phyloP scores from a whole-genome alignment of 805 yeast species.

The Saccharomycopsis synnaedendra region DNA sequence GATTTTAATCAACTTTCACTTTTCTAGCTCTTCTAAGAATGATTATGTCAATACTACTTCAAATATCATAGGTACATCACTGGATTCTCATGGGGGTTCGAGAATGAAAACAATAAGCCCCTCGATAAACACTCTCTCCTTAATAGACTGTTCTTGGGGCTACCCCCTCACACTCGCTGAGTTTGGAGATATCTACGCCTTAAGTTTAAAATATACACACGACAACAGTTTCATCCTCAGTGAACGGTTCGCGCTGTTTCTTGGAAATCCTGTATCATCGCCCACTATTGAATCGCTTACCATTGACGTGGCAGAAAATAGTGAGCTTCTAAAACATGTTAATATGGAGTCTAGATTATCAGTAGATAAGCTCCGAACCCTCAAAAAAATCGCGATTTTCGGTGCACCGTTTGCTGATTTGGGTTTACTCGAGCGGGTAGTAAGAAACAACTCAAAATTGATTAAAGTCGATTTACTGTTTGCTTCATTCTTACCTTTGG shows the following conservation, averaged over 20 bases:
- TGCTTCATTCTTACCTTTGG: background rate
- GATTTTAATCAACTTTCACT: conserved; percentile 9
- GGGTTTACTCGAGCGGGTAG: background rate
- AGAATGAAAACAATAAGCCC: background rate
- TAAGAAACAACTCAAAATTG: background rate
- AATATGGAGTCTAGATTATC: conserved; percentile 9
- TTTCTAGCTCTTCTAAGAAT: background rate
- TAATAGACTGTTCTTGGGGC: conserved; percentile 15
- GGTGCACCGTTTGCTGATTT: conserved; percentile 4
- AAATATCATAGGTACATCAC: background rate
- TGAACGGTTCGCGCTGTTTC: conserved; percentile 10
- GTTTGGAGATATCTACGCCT: conserved; percentile 3
- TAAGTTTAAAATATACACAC: background rate
- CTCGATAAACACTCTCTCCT: background rate
- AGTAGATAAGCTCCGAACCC: background rate
- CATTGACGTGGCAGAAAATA: conserved; percentile 6
- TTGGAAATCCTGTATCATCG: conserved; percentile 6
- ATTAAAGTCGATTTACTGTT: background rate
- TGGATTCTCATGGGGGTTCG: too few species aligned
- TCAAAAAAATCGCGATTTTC: background rate
- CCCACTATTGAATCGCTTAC: background rate
- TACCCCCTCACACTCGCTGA: conserved; percentile 8
- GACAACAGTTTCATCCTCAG: conserved; percentile 11
- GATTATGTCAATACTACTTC: background rate
- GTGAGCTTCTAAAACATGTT: conserved; percentile 6